Conservation (phyloP, 148 eudicot species). For the Amaranthus palmeri region DNA sequence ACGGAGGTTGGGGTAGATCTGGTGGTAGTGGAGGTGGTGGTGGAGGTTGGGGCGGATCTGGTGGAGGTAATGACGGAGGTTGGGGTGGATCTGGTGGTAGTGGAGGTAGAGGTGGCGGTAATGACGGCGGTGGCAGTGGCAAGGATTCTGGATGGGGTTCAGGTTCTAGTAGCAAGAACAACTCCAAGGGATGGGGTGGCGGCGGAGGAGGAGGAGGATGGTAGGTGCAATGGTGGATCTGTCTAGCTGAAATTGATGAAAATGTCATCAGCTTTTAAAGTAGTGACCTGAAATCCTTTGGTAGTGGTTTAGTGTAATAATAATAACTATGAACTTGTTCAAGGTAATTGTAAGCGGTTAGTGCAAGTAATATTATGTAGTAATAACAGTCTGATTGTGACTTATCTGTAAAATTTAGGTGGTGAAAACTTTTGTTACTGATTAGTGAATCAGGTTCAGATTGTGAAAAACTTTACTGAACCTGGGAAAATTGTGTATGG, state of each 20-base stretch:
- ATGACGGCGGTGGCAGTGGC: conserved; percentile 11
- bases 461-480: no score
- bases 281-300: conserved; percentile 1
- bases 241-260: neutral
- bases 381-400: neutral
- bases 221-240: neutral
- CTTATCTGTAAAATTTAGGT: no score
- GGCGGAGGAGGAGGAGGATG: conserved; percentile 21
- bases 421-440: no score
- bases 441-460: no score
- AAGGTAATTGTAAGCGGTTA: neutral
- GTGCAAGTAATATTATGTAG: conserved; percentile 1
- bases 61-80: neutral
- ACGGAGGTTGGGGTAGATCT: neutral
- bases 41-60: conserved; percentile 8
- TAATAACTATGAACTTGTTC: neutral
- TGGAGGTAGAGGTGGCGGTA: conserved; percentile 16
- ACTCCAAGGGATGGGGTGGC: conserved; percentile 29
- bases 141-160: conserved; percentile 31
- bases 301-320: neutral
- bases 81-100: conserved; percentile 21
- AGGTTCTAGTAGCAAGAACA: conserved; percentile 12
- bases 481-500: no score
- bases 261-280: neutral
- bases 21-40: neutral